These are phyloP conservation scores for Austroboletus niveus DNA, from an alignment of 1,284 basidiomycete genomes.

Conservation along the genomic window DNA sequence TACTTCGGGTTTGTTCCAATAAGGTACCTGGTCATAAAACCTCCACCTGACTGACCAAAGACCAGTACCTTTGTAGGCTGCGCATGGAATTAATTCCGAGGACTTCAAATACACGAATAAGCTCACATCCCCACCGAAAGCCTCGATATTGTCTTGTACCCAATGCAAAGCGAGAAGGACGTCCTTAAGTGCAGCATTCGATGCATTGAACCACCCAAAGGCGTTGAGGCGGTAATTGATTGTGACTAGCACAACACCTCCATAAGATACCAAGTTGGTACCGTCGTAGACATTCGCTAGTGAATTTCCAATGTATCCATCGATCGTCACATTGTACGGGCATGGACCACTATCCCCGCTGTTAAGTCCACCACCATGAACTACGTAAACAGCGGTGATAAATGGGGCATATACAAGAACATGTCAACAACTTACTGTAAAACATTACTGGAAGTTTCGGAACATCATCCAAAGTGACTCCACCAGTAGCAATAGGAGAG, in stretches of 20 bases:
- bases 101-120: background rate
- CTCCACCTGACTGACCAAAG: constrained; percentile 19
- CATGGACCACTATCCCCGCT: constrained; percentile 11
- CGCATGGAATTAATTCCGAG: background rate
- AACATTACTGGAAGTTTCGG: constrained; percentile 19
- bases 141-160: constrained; percentile 32
- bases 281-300: constrained; percentile 19
- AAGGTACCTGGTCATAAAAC: constrained; percentile 13
- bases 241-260: constrained; percentile 33
- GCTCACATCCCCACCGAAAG: constrained; percentile 22
- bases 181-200: constrained; percentile 22
- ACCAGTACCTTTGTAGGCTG: constrained; percentile 15
- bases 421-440: constrained; percentile 8
- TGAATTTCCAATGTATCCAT: constrained; percentile 17
- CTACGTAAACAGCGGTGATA: constrained; percentile 1
- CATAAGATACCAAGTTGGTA: constrained; percentile 22
- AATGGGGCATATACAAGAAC: background rate
- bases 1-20: constrained; percentile 16
- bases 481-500: constrained; percentile 4
- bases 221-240: constrained; percentile 34
- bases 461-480: background rate
- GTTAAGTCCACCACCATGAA: constrained; percentile 17
- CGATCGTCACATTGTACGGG: constrained; percentile 12
- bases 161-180: constrained; percentile 23
- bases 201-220: constrained; percentile 26